Evolutionary conservation across 2,329 filamentous ascomycete species (phyloP).

Genomic region (Cytospora paraplurivora): DNA sequence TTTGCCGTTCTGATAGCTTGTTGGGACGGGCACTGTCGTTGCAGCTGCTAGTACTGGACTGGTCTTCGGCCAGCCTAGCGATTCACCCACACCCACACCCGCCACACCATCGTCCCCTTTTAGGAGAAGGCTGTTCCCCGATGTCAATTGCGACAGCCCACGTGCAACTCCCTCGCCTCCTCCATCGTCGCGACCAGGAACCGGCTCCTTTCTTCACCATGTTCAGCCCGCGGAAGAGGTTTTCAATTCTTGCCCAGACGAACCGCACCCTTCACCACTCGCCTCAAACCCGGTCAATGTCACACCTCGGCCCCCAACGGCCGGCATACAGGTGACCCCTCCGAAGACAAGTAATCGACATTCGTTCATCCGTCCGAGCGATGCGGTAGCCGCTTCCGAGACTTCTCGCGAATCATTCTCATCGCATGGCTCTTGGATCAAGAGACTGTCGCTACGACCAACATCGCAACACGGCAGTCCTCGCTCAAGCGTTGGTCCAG

Average conservation of each 20-base stretch:
- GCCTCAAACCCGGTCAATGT: conserved; percentile 36
- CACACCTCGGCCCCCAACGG: conserved; percentile 36
- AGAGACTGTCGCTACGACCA: conserved; percentile 68
- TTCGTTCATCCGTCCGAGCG: conserved; percentile 45
- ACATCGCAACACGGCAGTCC: conserved; percentile 65
- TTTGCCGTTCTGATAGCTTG: conserved; percentile 47
- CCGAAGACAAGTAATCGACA: conserved; percentile 44
- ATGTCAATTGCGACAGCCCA: conserved; percentile 29
- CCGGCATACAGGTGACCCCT: conserved; percentile 45
- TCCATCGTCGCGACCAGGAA: conserved; percentile 46
- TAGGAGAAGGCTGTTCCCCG: conserved; percentile 38
- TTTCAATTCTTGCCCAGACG: conserved; percentile 29
- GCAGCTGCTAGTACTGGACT: conserved; percentile 62
- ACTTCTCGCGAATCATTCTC: conserved; percentile 58
- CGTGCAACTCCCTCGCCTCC: conserved; percentile 33
- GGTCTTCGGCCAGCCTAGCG: conserved; percentile 58
- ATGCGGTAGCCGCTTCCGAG: conserved; percentile 46
- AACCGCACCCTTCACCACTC: conserved; percentile 33
- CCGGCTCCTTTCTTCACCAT: conserved; percentile 45
- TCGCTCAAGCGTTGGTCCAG: conserved; percentile 62
- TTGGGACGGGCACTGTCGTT: conserved; percentile 63
- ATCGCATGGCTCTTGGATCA: conserved; percentile 71
- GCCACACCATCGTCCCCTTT: conserved; percentile 36
- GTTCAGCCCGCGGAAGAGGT: conserved; percentile 36
- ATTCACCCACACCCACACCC: conserved; percentile 38